Evolutionary conservation across 257 asterid genomes (phyloP).

Genomic region (Jaltomata sinuosa): DNA sequence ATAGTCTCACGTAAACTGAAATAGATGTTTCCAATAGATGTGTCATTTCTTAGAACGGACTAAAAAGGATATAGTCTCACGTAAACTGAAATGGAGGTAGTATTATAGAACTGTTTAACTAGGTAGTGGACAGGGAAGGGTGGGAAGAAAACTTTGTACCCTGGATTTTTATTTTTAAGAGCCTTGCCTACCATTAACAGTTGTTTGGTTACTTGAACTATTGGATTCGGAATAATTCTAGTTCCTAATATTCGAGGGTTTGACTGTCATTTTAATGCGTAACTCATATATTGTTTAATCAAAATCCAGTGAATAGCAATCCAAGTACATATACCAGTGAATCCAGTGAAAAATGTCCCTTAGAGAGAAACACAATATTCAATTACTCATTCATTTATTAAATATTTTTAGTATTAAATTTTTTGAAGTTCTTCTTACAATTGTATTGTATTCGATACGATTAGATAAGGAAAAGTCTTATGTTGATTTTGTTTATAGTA

Average conservation of each 20-base stretch:
- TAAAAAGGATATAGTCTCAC: neutral
- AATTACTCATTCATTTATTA: neutral
- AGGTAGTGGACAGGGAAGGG: neutral
- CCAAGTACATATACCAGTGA: neutral
- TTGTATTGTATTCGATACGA: too few relatives aligned
- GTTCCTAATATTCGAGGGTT: neutral
- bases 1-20: too few relatives aligned
- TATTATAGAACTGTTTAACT: neutral
- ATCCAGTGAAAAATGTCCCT: neutral
- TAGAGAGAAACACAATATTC: neutral
- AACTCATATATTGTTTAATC: neutral
- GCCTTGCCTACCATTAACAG: neutral
- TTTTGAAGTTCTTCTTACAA: too few relatives aligned
- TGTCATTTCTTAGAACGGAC: too few relatives aligned
- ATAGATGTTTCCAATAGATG: neutral
- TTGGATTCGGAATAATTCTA: too few relatives aligned
- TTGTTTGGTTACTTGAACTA: neutral
- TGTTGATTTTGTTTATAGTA: too few relatives aligned
- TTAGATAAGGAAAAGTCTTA: too few relatives aligned
- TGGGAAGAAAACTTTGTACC: too few relatives aligned
- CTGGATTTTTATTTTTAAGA: neutral
- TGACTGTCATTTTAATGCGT: neutral
- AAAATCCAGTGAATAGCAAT: neutral
- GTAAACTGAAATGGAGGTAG: neutral
- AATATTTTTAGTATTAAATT: too few relatives aligned